Percentiles rank a stretch among this genome's conserved stretches.
phyloP scores from a whole-genome alignment of 169 alveolate genomes.

The Condylostoma magnum region DNA sequence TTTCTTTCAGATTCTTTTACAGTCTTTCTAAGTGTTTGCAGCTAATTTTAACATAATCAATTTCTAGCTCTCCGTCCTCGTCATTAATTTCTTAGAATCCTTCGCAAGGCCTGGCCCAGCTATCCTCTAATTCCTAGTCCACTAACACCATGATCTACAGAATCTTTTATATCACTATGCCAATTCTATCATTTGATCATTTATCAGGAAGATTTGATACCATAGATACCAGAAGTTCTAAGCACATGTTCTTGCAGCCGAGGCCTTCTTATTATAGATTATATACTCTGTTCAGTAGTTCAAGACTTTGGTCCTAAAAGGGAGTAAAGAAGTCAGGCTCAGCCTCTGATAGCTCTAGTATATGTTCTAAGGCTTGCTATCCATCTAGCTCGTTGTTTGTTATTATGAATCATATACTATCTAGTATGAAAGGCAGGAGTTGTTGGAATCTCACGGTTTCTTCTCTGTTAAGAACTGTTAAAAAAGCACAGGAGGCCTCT shows the following conservation, averaged over 20 bases:
- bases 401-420: slow-evolving; percentile 51
- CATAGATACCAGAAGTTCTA: slow-evolving; percentile 67
- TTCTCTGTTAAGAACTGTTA: slow-evolving; percentile 49
- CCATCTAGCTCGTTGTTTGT: slow-evolving; percentile 50
- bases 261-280: slow-evolving; percentile 16
- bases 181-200: slow-evolving; percentile 53
- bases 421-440: slow-evolving; percentile 47
- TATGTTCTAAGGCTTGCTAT: slow-evolving; percentile 63
- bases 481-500: slow-evolving; percentile 55
- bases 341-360: slow-evolving; percentile 74
- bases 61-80: slow-evolving; percentile 69
- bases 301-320: slow-evolving; percentile 49
- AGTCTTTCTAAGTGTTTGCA: slow-evolving; percentile 69
- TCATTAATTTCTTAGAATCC: slow-evolving; percentile 63
- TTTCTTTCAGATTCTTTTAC: slow-evolving; percentile 64
- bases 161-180: slow-evolving; percentile 55
- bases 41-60: slow-evolving; percentile 58
- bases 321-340: slow-evolving; percentile 78
- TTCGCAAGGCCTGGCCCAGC: slow-evolving; percentile 80
- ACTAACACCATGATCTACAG: slow-evolving; percentile 79
- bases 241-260: slow-evolving; percentile 40
- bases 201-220: slow-evolving; percentile 70
- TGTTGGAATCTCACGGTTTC: slow-evolving; percentile 46
- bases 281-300: slow-evolving; percentile 55
- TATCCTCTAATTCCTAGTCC: slow-evolving; percentile 65